Conservation (phyloP, 2,329 filamentous ascomycete genomes). For the Neocatenulostroma microsporum region DNA sequence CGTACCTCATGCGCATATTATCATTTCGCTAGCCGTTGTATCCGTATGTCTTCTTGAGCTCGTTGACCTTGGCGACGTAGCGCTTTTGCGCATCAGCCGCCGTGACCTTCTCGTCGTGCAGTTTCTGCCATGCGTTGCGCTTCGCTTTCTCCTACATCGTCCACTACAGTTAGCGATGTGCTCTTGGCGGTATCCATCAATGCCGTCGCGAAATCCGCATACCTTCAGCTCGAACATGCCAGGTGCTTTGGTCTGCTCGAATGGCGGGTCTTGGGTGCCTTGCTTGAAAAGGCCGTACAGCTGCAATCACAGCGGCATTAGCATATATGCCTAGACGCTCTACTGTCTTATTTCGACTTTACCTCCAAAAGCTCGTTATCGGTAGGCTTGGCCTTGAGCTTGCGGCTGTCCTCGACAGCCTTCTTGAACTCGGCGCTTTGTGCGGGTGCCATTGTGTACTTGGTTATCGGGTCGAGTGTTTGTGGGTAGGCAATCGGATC, state of each 20-base stretch:
- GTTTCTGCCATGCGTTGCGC: constrained; percentile 66
- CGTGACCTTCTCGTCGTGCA: constrained; percentile 56
- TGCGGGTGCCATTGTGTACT: constrained; percentile 12
- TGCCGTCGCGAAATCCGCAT: too few relatives aligned
- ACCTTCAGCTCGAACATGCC: constrained; percentile 67
- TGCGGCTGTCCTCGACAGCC: constrained; percentile 57
- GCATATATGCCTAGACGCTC: too few relatives aligned
- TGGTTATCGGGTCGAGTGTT: too few relatives aligned
- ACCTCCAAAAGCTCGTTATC: constrained; percentile 58
- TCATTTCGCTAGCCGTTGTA: constrained; percentile 57
- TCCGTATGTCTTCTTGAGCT: constrained; percentile 62
- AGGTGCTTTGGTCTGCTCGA: constrained; percentile 41
- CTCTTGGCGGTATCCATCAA: constrained; percentile 6
- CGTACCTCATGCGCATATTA: too few relatives aligned
- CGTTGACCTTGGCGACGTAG: constrained; percentile 67
- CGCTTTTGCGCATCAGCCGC: constrained; percentile 62
- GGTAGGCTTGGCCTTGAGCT: constrained; percentile 57
- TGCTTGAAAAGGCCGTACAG: constrained; percentile 45
- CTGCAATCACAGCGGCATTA: too few relatives aligned
- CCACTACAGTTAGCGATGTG: background rate
- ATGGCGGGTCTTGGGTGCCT: constrained; percentile 31
- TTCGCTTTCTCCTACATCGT: constrained; percentile 63
- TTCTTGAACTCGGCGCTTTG: constrained; percentile 70
- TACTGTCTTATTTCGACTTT: constrained; percentile 12
- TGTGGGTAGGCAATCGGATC: too few relatives aligned